Percentiles rank a stretch among this genome's conserved stretches.
These are phyloP conservation scores for Skeletonema costatum DNA, from an alignment of 108 stramenopile genomes.

Conservation along the genomic window DNA sequence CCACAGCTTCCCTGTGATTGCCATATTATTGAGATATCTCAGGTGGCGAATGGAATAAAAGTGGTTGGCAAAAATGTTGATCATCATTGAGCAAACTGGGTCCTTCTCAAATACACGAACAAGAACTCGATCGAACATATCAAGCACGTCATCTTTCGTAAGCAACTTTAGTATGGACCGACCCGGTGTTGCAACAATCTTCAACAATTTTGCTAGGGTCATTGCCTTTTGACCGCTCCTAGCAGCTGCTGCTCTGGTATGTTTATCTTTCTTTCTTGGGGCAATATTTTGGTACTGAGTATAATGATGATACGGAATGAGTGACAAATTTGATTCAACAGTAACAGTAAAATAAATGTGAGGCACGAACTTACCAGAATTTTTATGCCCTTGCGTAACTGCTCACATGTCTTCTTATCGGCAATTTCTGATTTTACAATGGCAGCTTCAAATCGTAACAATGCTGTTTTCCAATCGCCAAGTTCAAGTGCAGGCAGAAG, in stretches of 20 bases:
- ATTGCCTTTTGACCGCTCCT: slow-evolving; percentile 71
- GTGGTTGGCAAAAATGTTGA: slow-evolving; percentile 68
- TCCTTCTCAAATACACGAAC: slow-evolving; percentile 73
- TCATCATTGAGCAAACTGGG: slow-evolving; percentile 60
- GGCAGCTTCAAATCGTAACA: slow-evolving; percentile 61
- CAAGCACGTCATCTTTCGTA: slow-evolving; percentile 58
- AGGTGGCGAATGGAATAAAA: slow-evolving; percentile 56
- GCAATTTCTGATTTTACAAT: slow-evolving; percentile 72
- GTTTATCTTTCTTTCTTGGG: slow-evolving; percentile 37
- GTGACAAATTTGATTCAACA: neutral
- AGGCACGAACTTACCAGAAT: slow-evolving; percentile 45
- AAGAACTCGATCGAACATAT: slow-evolving; percentile 68
- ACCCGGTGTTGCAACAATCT: slow-evolving; percentile 68
- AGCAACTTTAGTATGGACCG: slow-evolving; percentile 67
- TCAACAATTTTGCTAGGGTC: slow-evolving; percentile 59
- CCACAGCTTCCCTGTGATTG: slow-evolving; percentile 80
- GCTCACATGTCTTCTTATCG: slow-evolving; percentile 65
- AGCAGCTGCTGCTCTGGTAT: slow-evolving; percentile 58
- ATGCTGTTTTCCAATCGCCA: slow-evolving; percentile 72
- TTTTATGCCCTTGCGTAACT: slow-evolving; percentile 65
- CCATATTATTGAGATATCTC: slow-evolving; percentile 80
- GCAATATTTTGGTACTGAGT: slow-evolving; percentile 65
- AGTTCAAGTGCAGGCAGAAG: slow-evolving; percentile 74
- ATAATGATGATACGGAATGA: neutral
- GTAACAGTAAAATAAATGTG: neutral